Base-by-base conservation (phyloP, 1,284 basidiomycete species). In the Ganoderma lingzhi region DNA sequence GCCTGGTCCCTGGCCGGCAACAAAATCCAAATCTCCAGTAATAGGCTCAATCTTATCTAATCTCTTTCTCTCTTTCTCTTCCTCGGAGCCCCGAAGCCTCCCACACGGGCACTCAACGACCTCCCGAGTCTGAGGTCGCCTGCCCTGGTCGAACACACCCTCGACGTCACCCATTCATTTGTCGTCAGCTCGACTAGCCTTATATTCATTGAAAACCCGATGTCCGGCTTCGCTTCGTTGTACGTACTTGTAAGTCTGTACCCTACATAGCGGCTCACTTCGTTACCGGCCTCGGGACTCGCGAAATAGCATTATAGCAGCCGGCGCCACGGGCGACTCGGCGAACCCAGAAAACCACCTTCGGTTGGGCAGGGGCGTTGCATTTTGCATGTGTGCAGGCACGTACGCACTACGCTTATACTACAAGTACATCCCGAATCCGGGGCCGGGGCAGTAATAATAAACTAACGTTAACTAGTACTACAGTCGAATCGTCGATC, bases 11-110 rank as follows among this genome's bases (percentile, higher is more conserved):
- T 35, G 35, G 39, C 39, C 23, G 23, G 8, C 23, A 23, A 51
- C 15, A 44, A 44, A 51, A 28, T 6, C 48, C 8, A 8, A 51
- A 59, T 37, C 56, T 39, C 56, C 39, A 4, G n/a, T n/a, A n/a
- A n/a, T n/a, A n/a, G n/a, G n/a, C n/a, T n/a, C 12, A 59, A 23
- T 39, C 56, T 59, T 59, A 59, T 59, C 56, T 59, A 19, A 59
- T 59, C 56, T 59, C 19, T 39, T 41, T 23, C 23, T 23, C 23
- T 23, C 23, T 23, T 23, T 23, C 23, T 23, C 23, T 23, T 23
- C 23, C 23, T 1, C 23, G 23, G 23, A 23, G 23, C 23, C n/a
- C n/a, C n/a, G n/a, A n/a, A n/a, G n/a, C n/a, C 45, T n/a, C 45
- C 45, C 45, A 48, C 44, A 45, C 17, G 44, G 44, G 44, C 44